A percentile compares a stretch with the other conserved stretches of the same genome.
phyloP scores from a whole-genome alignment of 257 asterid genomes.

The Solanum raphanifolium region DNA sequence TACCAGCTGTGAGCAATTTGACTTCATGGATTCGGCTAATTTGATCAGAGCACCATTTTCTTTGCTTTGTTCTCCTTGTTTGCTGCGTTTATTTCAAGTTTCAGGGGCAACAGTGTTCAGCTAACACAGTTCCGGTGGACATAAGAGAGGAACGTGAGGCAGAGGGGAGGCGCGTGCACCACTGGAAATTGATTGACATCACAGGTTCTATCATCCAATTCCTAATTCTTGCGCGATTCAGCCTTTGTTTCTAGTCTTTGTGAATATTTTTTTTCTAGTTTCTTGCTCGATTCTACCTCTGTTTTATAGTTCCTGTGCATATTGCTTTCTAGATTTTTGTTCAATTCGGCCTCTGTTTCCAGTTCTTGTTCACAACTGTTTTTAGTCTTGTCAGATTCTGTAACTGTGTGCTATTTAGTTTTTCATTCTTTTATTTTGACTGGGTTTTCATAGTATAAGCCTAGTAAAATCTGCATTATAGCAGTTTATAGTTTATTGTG shows the following conservation, averaged over 20 bases:
- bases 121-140: background rate
- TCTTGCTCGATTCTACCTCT: background rate
- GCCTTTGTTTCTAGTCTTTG: background rate
- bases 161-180: background rate
- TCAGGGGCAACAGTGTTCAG: background rate
- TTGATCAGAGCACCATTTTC: background rate
- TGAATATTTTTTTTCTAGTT: background rate
- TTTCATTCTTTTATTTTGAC: background rate
- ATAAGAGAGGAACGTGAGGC: background rate
- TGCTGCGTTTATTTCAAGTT: background rate
- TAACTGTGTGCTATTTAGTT: background rate
- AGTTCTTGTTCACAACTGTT: background rate
- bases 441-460: background rate
- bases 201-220: background rate
- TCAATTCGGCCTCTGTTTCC: background rate
- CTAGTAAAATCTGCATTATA: background rate
- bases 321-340: background rate
- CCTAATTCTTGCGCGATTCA: background rate
- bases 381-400: background rate
- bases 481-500: background rate
- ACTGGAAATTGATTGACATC: background rate
- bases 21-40: background rate
- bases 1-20: background rate
- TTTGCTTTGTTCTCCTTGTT: background rate
- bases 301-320: background rate